These are phyloP conservation scores for Choanephora cucurbitarum DNA, from an alignment of 371 early-diverging fungal species.

Conservation along the genomic window DNA sequence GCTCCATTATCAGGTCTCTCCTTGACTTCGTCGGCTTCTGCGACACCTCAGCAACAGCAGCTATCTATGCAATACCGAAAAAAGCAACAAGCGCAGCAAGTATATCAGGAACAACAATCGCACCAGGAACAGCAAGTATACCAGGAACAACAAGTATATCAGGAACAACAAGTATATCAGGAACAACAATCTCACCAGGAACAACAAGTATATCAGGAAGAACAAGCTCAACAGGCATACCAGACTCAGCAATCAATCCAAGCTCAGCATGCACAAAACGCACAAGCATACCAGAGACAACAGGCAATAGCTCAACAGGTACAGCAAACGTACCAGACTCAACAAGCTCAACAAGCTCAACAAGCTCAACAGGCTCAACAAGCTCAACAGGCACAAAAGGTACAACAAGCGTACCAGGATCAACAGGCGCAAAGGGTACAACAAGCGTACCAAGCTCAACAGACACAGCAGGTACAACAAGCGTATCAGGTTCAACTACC, in stretches of 20 bases:
- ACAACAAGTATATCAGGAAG: too few relatives aligned
- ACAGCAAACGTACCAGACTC: neutral
- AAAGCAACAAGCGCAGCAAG: neutral
- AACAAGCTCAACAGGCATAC: neutral
- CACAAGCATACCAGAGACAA: neutral
- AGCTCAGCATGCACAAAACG: too few relatives aligned
- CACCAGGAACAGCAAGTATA: neutral
- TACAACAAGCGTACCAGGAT: neutral
- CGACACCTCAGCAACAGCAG: neutral
- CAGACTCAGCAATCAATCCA: too few relatives aligned
- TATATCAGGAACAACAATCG: too few relatives aligned
- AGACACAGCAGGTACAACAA: neutral
- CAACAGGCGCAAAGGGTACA: neutral
- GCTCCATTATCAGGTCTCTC: neutral
- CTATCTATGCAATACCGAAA: too few relatives aligned
- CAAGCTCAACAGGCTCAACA: neutral
- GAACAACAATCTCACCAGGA: too few relatives aligned
- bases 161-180: neutral
- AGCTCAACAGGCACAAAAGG: neutral
- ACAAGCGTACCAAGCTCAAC: neutral
- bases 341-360: neutral
- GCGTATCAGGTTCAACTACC: neutral
- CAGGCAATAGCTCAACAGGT: constrained; percentile 1
- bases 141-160: neutral
- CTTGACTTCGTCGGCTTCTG: constrained; percentile 7